Conservation (phyloP, 2,329 filamentous ascomycete genomes). For the Metarhizium humberi region DNA sequence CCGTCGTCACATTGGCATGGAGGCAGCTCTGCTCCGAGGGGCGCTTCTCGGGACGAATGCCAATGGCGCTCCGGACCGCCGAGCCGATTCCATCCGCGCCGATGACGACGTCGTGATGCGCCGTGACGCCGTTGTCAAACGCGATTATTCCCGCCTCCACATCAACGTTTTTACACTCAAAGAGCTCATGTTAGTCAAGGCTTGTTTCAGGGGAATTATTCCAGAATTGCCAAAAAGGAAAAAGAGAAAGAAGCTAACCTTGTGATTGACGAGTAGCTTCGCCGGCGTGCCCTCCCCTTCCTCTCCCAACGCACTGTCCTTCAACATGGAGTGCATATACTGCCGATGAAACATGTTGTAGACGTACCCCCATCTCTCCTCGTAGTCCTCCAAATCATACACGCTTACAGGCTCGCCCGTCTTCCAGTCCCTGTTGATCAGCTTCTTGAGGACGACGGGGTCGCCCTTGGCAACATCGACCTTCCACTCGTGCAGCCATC, state of each 20-base stretch:
- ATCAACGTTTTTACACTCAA: constrained; percentile 41
- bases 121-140: constrained; percentile 42
- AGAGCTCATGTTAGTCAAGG: neutral
- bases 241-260: constrained; percentile 18
- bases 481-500: constrained; percentile 60
- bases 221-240: too few relatives aligned
- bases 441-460: constrained; percentile 53
- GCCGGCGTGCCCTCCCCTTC: constrained; percentile 44
- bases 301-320: constrained; percentile 45
- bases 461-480: constrained; percentile 56
- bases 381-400: constrained; percentile 55
- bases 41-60: constrained; percentile 49
- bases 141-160: constrained; percentile 36
- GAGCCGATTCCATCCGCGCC: constrained; percentile 62
- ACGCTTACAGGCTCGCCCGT: constrained; percentile 57
- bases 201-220: neutral
- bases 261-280: constrained; percentile 46
- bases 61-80: constrained; percentile 51
- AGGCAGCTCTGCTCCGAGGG: constrained; percentile 52
- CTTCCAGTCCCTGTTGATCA: constrained; percentile 63
- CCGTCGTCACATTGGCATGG: constrained; percentile 54
- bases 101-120: constrained; percentile 49
- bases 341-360: constrained; percentile 65
- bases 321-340: constrained; percentile 60
- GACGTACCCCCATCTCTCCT: constrained; percentile 53